Evolutionary conservation across 1,284 basidiomycete genomes (phyloP), one percentile per base, ranked within the genome.

Genomic region (Papiliotrema flavescens): DNA sequence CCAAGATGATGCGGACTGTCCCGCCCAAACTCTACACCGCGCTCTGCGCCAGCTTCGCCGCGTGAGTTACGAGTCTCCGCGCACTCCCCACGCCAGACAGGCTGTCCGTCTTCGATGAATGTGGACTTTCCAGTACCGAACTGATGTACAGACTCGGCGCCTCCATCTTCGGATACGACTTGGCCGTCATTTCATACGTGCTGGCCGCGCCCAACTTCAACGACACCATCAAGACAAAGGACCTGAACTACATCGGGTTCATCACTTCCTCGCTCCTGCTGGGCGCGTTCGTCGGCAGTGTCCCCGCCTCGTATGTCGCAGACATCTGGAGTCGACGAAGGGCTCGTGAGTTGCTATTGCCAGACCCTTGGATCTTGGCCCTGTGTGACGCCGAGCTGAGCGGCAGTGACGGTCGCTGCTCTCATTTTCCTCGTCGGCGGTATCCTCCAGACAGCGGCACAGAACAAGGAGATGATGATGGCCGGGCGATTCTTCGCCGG

Each of bases 401-500:
- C 19, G 17, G 7, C 36, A 65, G 63, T 80, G 62, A 68, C 79
- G 34, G 69, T 69, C 13, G 78, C 70, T 40, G 70, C 69, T 44
- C 42, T 75, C 44, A 63, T 78, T 36, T 80, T 78, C 69, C 79
- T 84, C 23, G 55, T 85, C 35, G 84, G 84, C 3, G 83, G 83
- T 20, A 74, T 77, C 4, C 57, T 78, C 3, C 76, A 77, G 59
- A 69, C 70, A 22, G 70, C 62, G 2, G 60, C 83, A 0, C 70
- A 72, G 53, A 83, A 80, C 64, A 79, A 83, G 67, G 80, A 79
- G 49, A 81, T 82, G 76, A 84, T 86, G 82, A 76, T 84, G 32
- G 81, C 80, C 11, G 84, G 84, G 3, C 78, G 84, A 2, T 84
- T 85, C 77, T 81, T 85, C 55, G 83, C 83, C 9, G 76, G 76